Base-by-base conservation (phyloP, 1,284 basidiomycete species). In the Tetrapyrgos nigripes region DNA sequence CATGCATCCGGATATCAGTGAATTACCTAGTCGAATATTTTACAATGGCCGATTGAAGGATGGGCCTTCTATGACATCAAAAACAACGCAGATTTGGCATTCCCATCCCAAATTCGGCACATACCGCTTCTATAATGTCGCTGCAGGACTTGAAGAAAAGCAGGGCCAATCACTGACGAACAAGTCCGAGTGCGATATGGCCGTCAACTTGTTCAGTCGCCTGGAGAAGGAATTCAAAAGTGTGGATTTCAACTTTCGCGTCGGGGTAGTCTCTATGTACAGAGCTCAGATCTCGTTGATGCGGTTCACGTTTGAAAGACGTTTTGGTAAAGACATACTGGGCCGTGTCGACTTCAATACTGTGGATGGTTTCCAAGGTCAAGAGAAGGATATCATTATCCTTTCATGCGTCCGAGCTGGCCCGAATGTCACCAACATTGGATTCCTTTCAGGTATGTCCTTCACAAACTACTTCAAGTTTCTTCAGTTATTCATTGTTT, bases 1-100 rank as follows among this genome's bases (percentile, higher is more conserved):
- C 70, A 99, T 99, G 97, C 96, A 99, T 73, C 97, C 97, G 1
- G 88, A 93, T 59, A 99, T 99, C 71, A 97, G 94, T 64, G 80
- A 80, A 50, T 84, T 99, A 28, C 97, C 97, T 0, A 98, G 96
- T 62, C 83, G 82, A 53, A 77, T 96, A 1, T 99, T 99, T 77
- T 99, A 99, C 73, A 78, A 89, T 53, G 87, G 88, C 4, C 83
- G 86, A 49, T 80, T 99, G 19, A 78, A 85, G 49, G 95, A 99
- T 70, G 97, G 97, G 1, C 94, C 94, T 1, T 83, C 84, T 45
- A 98, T 99, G 96, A 90, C 81, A 3, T 65, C 73, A 52, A 93
- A 95, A 73, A 98, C 97, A 0, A 76, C 75, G 19, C 91, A 92
- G 62, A 83, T 89, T 1, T 99, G 97, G 97, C 97, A 99, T 71